Evolutionary conservation across 2,329 filamentous ascomycete genomes (phyloP).

Genomic region (Fusarium euwallaceae): DNA sequence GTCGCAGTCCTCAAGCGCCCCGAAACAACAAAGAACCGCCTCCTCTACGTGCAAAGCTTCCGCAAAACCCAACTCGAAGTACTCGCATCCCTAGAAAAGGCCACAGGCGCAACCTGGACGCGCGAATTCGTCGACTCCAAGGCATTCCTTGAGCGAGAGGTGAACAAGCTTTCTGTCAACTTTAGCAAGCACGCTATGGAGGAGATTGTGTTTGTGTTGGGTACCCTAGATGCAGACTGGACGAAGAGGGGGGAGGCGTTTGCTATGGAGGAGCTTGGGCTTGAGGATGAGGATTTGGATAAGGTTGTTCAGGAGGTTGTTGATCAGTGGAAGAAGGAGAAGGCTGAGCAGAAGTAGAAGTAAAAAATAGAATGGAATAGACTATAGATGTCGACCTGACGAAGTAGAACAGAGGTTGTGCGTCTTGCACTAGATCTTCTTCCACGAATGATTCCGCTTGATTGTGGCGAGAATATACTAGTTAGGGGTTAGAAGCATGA

Average conservation of each 20-base stretch:
- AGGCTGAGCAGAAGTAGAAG: constrained; percentile 9
- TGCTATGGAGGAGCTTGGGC: constrained; percentile 61
- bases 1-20: constrained; percentile 63
- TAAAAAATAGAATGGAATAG: background rate
- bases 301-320: constrained; percentile 54
- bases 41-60: constrained; percentile 62
- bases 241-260: constrained; percentile 57
- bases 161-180: constrained; percentile 54
- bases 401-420: background rate
- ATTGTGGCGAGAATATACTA: background rate
- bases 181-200: constrained; percentile 53
- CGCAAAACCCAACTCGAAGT: constrained; percentile 62
- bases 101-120: constrained; percentile 58
- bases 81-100: constrained; percentile 63
- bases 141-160: constrained; percentile 55
- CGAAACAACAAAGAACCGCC: constrained; percentile 64
- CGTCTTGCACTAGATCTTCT: background rate
- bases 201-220: constrained; percentile 64
- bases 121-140: constrained; percentile 53
- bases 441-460: background rate
- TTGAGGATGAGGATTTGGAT: constrained; percentile 62
- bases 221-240: constrained; percentile 63
- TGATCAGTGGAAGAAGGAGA: constrained; percentile 35
- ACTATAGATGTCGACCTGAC: background rate
- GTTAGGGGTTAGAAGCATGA: background rate